Evolutionary conservation across 768 basidiomycete species (phyloP).

Genomic region (Basidioascus undulatus): DNA sequence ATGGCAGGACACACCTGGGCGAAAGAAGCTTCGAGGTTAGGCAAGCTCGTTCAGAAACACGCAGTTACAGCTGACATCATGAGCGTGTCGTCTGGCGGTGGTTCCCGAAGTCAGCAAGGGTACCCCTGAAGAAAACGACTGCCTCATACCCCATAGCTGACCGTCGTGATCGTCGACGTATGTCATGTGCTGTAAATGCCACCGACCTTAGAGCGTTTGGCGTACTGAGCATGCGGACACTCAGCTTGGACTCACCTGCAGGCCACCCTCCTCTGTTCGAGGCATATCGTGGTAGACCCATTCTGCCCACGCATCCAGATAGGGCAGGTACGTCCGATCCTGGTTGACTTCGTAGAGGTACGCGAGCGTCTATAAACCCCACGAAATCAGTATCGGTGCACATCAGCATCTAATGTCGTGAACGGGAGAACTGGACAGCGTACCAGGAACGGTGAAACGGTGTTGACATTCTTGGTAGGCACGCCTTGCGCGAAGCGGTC

Average conservation of each 20-base stretch:
- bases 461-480: conserved; percentile 37
- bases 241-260: too few relatives aligned
- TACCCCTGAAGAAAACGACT: too few relatives aligned
- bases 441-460: conserved; percentile 30
- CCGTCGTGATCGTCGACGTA: conserved; percentile 23
- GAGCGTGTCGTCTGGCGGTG: conserved; percentile 33
- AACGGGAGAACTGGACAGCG: too few relatives aligned
- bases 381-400: too few relatives aligned
- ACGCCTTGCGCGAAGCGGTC: conserved; percentile 27
- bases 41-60: background rate
- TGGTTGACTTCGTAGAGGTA: conserved; percentile 22
- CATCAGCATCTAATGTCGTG: too few relatives aligned
- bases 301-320: conserved; percentile 28
- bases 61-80: conserved; percentile 25
- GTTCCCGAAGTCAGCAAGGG: too few relatives aligned
- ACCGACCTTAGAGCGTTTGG: too few relatives aligned
- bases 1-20: too few relatives aligned
- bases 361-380: too few relatives aligned
- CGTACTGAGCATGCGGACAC: too few relatives aligned
- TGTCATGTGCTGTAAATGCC: conserved; percentile 29
- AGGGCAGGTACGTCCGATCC: conserved; percentile 20
- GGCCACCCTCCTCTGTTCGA: conserved; percentile 25
- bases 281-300: conserved; percentile 29
- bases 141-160: conserved; percentile 33
- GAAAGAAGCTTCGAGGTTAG: background rate